These are phyloP conservation scores for Didymella sp. DNA, from an alignment of 2,329 filamentous ascomycete genomes.

Conservation along the genomic window DNA sequence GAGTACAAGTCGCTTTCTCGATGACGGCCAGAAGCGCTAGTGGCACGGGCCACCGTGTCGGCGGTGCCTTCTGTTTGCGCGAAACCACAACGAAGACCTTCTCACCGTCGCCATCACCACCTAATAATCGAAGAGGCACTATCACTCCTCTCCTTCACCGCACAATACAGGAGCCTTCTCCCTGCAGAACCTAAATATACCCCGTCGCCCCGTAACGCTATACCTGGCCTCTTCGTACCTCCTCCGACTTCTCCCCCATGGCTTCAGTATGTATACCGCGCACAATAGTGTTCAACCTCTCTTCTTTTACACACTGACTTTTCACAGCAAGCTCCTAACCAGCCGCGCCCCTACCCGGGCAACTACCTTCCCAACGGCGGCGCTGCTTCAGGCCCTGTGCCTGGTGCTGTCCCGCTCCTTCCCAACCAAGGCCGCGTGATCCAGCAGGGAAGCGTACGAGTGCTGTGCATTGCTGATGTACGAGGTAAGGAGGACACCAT, in stretches of 20 bases:
- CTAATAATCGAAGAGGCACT: constrained; percentile 32
- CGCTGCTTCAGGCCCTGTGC: constrained; percentile 51
- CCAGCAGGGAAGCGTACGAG: constrained; percentile 56
- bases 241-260: constrained; percentile 40
- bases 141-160: constrained; percentile 23
- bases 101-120: constrained; percentile 38
- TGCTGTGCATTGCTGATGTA: constrained; percentile 61
- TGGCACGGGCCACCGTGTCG: too few species aligned
- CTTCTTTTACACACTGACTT: constrained; percentile 31
- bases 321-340: constrained; percentile 57
- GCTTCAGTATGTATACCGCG: constrained; percentile 42
- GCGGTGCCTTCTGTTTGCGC: constrained; percentile 33
- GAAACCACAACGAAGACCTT: constrained; percentile 31
- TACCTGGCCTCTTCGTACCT: constrained; percentile 32
- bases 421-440: constrained; percentile 62
- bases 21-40: constrained; percentile 34
- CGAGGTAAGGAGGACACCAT: constrained; percentile 51
- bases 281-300: constrained; percentile 16
- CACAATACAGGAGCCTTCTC: constrained; percentile 16
- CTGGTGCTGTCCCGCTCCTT: constrained; percentile 56
- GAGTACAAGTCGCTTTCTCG: constrained; percentile 24
- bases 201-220: constrained; percentile 21
- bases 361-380: constrained; percentile 58
- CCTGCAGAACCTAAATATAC: constrained; percentile 11
- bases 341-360: constrained; percentile 59